phyloP scores from a whole-genome alignment of 768 basidiomycete species.

The Galerina sulciceps region DNA sequence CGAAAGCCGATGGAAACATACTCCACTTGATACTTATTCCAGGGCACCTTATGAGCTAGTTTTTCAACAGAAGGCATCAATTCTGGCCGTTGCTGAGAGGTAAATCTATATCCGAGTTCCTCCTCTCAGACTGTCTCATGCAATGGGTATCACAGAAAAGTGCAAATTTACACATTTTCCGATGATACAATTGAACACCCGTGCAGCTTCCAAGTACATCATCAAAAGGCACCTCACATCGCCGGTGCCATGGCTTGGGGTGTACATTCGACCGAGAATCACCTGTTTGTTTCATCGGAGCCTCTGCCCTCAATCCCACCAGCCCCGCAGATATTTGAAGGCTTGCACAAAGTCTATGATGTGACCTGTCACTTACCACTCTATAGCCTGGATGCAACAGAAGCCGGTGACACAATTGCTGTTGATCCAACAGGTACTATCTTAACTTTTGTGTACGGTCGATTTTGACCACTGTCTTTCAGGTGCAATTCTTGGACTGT shows the following conservation, averaged over 20 bases:
- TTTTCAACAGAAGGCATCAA: constrained; percentile 44
- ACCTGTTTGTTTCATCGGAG: constrained; percentile 64
- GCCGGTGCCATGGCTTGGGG: constrained; percentile 63
- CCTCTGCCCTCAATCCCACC: constrained; percentile 24
- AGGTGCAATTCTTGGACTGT: constrained; percentile 38
- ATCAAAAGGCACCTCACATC: constrained; percentile 24
- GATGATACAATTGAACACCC: not conserved
- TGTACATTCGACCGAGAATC: constrained; percentile 33
- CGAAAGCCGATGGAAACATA: constrained; percentile 11
- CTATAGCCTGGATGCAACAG: constrained; percentile 46
- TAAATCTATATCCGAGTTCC: constrained; percentile 25
- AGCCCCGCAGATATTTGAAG: constrained; percentile 27
- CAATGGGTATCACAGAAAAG: constrained; percentile 21
- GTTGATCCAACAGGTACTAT: constrained; percentile 48
- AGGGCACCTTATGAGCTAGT: constrained; percentile 45
- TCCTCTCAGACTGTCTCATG: constrained; percentile 5
- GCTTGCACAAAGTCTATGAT: constrained; percentile 60
- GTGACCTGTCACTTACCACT: constrained; percentile 21
- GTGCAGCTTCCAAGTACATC: constrained; percentile 15
- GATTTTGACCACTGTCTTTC: not conserved
- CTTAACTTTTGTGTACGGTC: not conserved
- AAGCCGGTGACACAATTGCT: constrained; percentile 58
- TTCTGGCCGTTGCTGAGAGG: constrained; percentile 49
- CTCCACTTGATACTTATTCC: constrained; percentile 23
- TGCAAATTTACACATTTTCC: constrained; percentile 21